A percentile compares a stretch with the other conserved stretches of the same genome.
Conservation (phyloP, 192 early-diverging fungal genomes). For the Podila verticillata region DNA sequence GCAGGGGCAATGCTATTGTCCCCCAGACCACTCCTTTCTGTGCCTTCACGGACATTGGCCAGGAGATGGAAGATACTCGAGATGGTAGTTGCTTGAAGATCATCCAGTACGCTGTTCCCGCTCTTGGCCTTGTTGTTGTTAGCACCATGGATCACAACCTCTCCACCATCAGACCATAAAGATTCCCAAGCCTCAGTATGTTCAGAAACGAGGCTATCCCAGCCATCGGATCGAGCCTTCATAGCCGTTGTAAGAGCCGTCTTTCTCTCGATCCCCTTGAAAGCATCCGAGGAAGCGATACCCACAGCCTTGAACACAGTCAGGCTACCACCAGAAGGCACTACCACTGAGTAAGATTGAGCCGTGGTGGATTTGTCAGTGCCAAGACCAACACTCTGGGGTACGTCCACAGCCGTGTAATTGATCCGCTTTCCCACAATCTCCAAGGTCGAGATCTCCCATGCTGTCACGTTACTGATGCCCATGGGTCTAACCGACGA, state of each 20-base stretch:
- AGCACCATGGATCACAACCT: conserved; percentile 39
- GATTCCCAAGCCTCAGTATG: conserved; percentile 41
- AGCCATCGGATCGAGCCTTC: conserved; percentile 27
- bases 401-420: conserved; percentile 15
- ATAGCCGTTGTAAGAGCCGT: conserved; percentile 32
- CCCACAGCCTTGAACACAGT: conserved; percentile 41
- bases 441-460: conserved; percentile 41
- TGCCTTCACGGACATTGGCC: conserved; percentile 34
- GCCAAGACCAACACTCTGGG: conserved; percentile 29
- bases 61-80: conserved; percentile 46
- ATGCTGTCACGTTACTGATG: conserved; percentile 40
- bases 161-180: conserved; percentile 41
- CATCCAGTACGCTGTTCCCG: conserved; percentile 12
- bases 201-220: conserved; percentile 25
- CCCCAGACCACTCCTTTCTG: conserved; percentile 33
- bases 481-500: conserved; percentile 30
- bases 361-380: conserved; percentile 26
- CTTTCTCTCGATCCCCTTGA: conserved; percentile 14
- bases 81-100: conserved; percentile 29
- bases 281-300: conserved; percentile 50
- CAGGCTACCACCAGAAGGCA: conserved; percentile 2
- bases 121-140: conserved; percentile 7
- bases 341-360: conserved; percentile 30
- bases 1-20: conserved; percentile 51
- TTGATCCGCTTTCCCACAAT: conserved; percentile 5